These are phyloP conservation scores for Hymenoscyphus repandus DNA, from an alignment of 2,329 filamentous ascomycete genomes.

Conservation along the genomic window DNA sequence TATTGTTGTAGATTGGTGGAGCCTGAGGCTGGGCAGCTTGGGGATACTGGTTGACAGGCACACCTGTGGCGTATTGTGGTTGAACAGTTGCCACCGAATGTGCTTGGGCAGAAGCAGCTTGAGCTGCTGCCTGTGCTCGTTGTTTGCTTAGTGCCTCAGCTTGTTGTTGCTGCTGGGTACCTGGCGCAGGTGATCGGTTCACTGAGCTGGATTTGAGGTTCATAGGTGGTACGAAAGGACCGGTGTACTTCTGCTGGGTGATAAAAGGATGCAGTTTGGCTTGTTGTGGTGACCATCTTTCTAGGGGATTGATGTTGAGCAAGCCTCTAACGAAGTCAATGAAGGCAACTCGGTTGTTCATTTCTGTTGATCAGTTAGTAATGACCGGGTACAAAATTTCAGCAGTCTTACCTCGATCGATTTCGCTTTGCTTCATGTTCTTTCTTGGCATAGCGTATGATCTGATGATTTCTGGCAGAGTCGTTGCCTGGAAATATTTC, in stretches of 20 bases:
- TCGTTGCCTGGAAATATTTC: conserved; percentile 96
- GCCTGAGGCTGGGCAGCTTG: conserved; percentile 33
- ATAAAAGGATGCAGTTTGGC: conserved; percentile 98
- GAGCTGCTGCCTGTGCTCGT: conserved; percentile 62
- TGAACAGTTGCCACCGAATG: conserved; percentile 61
- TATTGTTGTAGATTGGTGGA: conserved; percentile 71
- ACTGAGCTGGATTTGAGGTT: conserved; percentile 83
- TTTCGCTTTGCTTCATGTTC: conserved; percentile 97
- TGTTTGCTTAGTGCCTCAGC: conserved; percentile 93
- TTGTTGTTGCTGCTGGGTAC: conserved; percentile 92
- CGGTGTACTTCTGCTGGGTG: conserved; percentile 95
- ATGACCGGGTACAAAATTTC: conserved; percentile 4
- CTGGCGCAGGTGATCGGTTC: conserved; percentile 83
- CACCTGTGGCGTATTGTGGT: conserved; percentile 53
- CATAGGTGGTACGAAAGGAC: conserved; percentile 95
- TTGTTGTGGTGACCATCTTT: conserved; percentile 96
- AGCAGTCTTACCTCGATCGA: conserved; percentile 74
- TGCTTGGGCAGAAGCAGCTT: conserved; percentile 35
- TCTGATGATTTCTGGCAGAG: conserved; percentile 93
- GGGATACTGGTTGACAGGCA: conserved; percentile 45
- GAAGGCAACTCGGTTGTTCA: conserved; percentile 95
- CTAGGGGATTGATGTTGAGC: conserved; percentile 89
- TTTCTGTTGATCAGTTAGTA: conserved; percentile 56
- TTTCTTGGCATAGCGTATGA: conserved; percentile 97
- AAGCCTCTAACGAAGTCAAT: conserved; percentile 96